A percentile compares a stretch with the other conserved stretches of the same genome.
These are phyloP conservation scores for Pinus albicaulis DNA, from an alignment of 75 land plant genomes.

Conservation along the genomic window DNA sequence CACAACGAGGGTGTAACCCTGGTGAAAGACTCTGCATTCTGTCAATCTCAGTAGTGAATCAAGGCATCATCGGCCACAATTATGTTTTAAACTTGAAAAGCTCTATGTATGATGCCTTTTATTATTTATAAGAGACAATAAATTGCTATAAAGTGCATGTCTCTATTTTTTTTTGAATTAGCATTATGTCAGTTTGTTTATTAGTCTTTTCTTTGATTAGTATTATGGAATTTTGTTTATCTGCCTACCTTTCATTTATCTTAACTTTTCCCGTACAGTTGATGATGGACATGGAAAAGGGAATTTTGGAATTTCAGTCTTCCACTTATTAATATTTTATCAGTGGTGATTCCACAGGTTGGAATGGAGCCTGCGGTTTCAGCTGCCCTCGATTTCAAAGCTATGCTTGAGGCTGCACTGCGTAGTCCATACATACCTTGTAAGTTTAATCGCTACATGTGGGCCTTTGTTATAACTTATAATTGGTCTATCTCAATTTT, in stretches of 20 bases:
- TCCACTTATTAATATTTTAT: background rate
- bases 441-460: conserved; percentile 12
- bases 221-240: background rate
- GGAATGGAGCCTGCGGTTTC: conserved; percentile 46
- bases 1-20: too few relatives aligned
- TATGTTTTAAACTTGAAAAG: too few relatives aligned
- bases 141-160: too few relatives aligned
- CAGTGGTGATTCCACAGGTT: conserved; percentile 8
- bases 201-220: background rate
- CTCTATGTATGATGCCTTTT: too few relatives aligned
- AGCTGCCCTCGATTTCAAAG: conserved; percentile 61
- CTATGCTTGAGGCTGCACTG: conserved; percentile 64
- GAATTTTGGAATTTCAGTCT: background rate
- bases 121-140: too few relatives aligned
- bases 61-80: too few relatives aligned
- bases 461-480: background rate
- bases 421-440: conserved; percentile 54
- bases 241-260: background rate
- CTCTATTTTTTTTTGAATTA: too few relatives aligned
- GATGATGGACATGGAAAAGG: background rate
- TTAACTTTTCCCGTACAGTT: background rate
- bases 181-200: background rate
- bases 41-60: too few relatives aligned
- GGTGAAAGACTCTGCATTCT: too few relatives aligned
- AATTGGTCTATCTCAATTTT: too few relatives aligned